Evolutionary conservation across 345 rosid genomes (phyloP), one percentile per base, ranked within the genome.

Genomic region (Populus alba): DNA sequence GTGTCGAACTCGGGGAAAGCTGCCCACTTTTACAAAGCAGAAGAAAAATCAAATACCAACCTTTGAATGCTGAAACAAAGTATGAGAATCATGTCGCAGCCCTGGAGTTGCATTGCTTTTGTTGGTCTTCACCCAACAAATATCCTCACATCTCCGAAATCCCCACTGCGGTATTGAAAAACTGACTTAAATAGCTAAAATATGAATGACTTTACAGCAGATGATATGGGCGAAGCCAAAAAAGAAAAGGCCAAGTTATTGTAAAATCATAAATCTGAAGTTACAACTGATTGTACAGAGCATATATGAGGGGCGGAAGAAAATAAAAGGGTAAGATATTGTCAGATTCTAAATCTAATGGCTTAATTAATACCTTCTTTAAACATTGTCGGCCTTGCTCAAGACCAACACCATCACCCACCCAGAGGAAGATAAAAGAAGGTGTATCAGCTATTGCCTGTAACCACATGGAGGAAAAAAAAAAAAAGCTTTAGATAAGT

Each of bases 101-200:
- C 97, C 95, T 62, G 97, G 93, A 80, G 95, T 91, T 82, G 98
- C 93, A 87, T 86, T 94, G n/a, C 80, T 86, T 85, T 96, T 96
- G 89, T 96, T 96, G 59, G 99, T 96, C 85, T 96, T 96, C 80
- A 96, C 99, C 99, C 99, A 96, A 72, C 99, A 96, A 68, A 96
- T 96, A 85, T 96, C 99, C 75, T 96, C 98, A 75, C 99, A 96
- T 85, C 99, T 94, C 79, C 99, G 86, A 74, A 92, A 96, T 70
- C 99, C 99, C 99, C 99, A 96, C 99, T 94, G 87, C 73, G 63
- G 39, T 43, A 16, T 29, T 53, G 15, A 47, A 20, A 33, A 75
- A 62, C 37, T 15, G 33, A 63, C 15, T 25, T 63, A 69, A 76
- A 66, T 29, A 22, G 72, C 22, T 8, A 71, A 22, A 18, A 16